Base-by-base conservation (phyloP, 2,329 filamentous ascomycete genomes). In the Diaporthe sp. region DNA sequence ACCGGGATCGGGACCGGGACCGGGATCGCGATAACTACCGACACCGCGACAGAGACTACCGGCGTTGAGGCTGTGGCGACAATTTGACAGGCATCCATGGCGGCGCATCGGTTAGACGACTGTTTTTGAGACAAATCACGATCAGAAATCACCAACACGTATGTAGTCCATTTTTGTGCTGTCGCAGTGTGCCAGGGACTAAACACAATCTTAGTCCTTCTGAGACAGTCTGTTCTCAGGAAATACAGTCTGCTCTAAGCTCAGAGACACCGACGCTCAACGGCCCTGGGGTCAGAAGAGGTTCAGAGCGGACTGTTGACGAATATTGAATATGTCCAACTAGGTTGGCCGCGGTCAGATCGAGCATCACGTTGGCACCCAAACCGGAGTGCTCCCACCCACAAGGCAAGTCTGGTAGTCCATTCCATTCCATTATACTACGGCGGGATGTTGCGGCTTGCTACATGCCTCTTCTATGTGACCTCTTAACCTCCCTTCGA, bases 1-100 rank as follows among this genome's bases (percentile, higher is more conserved):
- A 47, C 19, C 17, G 42, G 15, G 44, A 47, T 17, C 44, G 44
- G 19, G 44, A 76, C 59, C 59, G 66, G 3, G 66, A 74, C 25
- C 51, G 71, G 37, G 65, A 73, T 51, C 70, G 74, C 42, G 66
- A 75, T 47, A 22, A 32, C 35, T 17, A 73, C 44, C 73, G 44
- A 42, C 53, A 58, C 39, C 37, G 71, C 55, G 74, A 73, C 47
- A 75, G 72, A 55, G 72, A 69, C 37, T 25, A 56, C 22, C 74
- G 72, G 59, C 74, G 74, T 19, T 75, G 42, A 74, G 44, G 30
- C 56, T 44, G 25, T 35, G 39, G 19, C 22, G 6, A n/a, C n/a
- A 30, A 32, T 27, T 59, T 19, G 25, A 50, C 59, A 22, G 42
- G 51, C 27, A 39, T 37, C n/a, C 22, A 32, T 51, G 63, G n/a